Evolutionary conservation across 257 asterid genomes (phyloP), one percentile per base, ranked within the genome.

Genomic region (Voacanga thouarsii): DNA sequence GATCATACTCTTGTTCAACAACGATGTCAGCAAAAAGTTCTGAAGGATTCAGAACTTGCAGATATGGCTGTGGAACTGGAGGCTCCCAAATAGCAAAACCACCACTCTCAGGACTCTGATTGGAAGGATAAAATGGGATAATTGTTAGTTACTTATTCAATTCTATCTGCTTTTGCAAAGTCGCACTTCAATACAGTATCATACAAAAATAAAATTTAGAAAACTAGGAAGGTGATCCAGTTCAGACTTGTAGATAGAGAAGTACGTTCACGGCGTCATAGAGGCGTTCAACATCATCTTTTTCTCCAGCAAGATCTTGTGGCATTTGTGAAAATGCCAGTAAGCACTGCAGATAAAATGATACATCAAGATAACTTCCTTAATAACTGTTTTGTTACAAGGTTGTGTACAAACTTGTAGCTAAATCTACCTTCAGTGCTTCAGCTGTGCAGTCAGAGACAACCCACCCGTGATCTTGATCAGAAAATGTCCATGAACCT

Each of bases 401-500:
- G 18, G 51, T 26, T 21, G 0, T 33, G 8, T 7, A 0, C 7
- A 37, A 3, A 12, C 47, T n/a, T n/a, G 4, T 66, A 33, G 21
- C 11, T 30, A 2, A 78, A 28, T 1, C 3, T 79, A 92, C 97
- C 91, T 88, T 90, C 0, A 93, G 85, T 1, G 89, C 87, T 78
- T 93, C 94, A 0, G 96, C 90, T 1, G 97, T 91, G 81, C 97
- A 88, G 47, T 93, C 98, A 0, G 97, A 91, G 33, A 89, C 96
- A 75, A 61, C 87, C 94, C 94, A 90, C 0, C 96, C 98, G 0
- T 93, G 96, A 89, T 93, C 98, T 78, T 91, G 98, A 82, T 91
- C 97, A 14, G 96, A 90, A 84, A 93, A 93, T 61, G 96, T 85
- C 97, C 97, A 93, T 3, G 91, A 79, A 16, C 98, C 98, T 86